Percentiles rank a stretch among this genome's conserved stretches.
Evolutionary conservation across 208 protist genomes (phyloP).

Genomic region (Polymyxa betae): DNA sequence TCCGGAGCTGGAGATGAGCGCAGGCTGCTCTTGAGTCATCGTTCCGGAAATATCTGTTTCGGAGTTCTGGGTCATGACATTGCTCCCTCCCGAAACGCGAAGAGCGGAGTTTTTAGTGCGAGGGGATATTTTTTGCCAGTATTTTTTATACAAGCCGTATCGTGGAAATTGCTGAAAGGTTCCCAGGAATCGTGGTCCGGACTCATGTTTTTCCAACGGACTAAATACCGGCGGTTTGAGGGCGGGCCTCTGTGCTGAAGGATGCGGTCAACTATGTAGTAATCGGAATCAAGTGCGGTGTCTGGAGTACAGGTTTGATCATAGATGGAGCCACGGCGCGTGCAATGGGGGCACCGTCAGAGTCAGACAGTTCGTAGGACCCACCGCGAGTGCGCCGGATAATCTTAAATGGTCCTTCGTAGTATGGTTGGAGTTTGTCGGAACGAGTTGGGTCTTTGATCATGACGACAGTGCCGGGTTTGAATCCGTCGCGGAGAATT

Average conservation of each 20-base stretch:
- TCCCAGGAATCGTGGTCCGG: neutral
- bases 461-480: neutral
- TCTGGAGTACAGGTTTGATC: neutral
- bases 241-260: neutral
- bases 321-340: neutral
- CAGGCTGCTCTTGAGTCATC: too few relatives aligned
- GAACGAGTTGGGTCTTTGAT: neutral
- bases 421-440: neutral
- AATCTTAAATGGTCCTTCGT: neutral
- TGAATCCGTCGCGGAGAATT: neutral
- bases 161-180: neutral
- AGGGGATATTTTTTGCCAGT: too few relatives aligned
- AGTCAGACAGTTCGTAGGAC: neutral
- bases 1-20: too few relatives aligned
- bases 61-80: too few relatives aligned
- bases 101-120: too few relatives aligned
- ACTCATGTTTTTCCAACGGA: neutral
- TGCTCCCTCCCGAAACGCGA: too few relatives aligned
- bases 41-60: too few relatives aligned
- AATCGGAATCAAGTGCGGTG: neutral
- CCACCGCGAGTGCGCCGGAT: neutral
- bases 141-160: neutral
- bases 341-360: neutral
- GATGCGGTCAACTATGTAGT: neutral
- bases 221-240: neutral